Conservation (phyloP, 1,284 basidiomycete species). For the Porodaedalea pini region DNA sequence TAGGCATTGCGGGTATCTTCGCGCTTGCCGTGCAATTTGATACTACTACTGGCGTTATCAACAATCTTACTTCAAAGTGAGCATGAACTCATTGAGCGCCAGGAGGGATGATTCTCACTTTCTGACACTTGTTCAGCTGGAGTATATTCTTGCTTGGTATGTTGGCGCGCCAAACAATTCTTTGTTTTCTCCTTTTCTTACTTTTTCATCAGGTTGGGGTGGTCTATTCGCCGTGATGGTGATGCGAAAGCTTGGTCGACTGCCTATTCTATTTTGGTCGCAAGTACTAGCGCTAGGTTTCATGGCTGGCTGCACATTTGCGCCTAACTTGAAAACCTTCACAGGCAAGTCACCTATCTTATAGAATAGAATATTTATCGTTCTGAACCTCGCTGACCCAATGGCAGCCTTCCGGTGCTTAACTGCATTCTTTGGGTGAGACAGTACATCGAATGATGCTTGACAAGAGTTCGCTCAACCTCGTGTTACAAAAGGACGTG, state of each 20-base stretch:
- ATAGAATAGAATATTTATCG: slow-evolving; percentile 1
- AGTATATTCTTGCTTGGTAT: slow-evolving; percentile 62
- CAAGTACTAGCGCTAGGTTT: slow-evolving; percentile 52
- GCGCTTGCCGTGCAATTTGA: slow-evolving; percentile 53
- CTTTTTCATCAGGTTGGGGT: slow-evolving; percentile 46
- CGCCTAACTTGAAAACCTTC: slow-evolving; percentile 50
- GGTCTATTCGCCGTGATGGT: slow-evolving; percentile 57
- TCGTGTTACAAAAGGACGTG: slow-evolving; percentile 42
- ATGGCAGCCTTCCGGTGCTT: slow-evolving; percentile 66
- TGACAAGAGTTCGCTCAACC: slow-evolving; percentile 5
- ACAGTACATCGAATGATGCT: not conserved
- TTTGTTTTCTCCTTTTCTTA: not conserved
- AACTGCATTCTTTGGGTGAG: slow-evolving; percentile 65
- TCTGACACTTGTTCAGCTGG: slow-evolving; percentile 44
- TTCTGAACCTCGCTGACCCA: slow-evolving; percentile 15
- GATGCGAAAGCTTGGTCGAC: slow-evolving; percentile 53
- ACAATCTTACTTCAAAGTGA: slow-evolving; percentile 60
- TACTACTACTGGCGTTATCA: slow-evolving; percentile 57
- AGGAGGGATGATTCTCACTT: not conserved
- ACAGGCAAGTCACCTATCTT: slow-evolving; percentile 36
- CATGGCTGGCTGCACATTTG: slow-evolving; percentile 50
- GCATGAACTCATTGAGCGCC: slow-evolving; percentile 23
- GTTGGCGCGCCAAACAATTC: slow-evolving; percentile 11
- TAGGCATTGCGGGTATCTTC: slow-evolving; percentile 59
- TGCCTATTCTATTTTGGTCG: slow-evolving; percentile 62